phyloP scores from a whole-genome alignment of 2,329 filamentous ascomycete genomes.

The Corinectria fuckeliana region DNA sequence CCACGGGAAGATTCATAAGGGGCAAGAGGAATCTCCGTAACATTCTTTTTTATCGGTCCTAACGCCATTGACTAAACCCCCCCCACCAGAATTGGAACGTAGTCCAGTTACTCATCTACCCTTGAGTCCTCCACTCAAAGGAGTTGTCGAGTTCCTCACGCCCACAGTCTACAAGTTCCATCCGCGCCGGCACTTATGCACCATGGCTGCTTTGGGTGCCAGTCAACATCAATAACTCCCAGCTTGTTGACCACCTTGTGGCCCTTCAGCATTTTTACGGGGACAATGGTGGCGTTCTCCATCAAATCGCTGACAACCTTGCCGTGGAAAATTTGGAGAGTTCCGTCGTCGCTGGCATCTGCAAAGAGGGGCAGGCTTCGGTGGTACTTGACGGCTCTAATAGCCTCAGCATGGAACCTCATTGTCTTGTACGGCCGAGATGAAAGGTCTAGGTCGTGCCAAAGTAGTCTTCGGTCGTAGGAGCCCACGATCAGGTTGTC shows the following conservation, averaged over 20 bases:
- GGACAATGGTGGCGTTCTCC: slow-evolving; percentile 96
- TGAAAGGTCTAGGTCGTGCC: slow-evolving; percentile 96
- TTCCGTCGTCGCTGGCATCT: slow-evolving; percentile 93
- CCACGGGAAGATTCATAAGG: too few species aligned
- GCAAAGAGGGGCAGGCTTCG: slow-evolving; percentile 85
- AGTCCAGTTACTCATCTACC: not conserved
- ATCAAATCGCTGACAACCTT: slow-evolving; percentile 94
- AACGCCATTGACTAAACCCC: slow-evolving; percentile 4
- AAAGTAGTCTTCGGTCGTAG: slow-evolving; percentile 91
- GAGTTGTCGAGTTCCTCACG: slow-evolving; percentile 10
- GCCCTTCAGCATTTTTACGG: slow-evolving; percentile 89
- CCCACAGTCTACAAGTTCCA: slow-evolving; percentile 91
- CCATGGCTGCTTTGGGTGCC: slow-evolving; percentile 96
- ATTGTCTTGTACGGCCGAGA: slow-evolving; percentile 94
- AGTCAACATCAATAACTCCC: slow-evolving; percentile 92
- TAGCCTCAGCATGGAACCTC: slow-evolving; percentile 91
- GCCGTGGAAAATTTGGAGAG: slow-evolving; percentile 94
- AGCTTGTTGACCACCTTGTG: slow-evolving; percentile 86
- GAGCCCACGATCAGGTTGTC: slow-evolving; percentile 95
- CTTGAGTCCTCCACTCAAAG: not conserved
- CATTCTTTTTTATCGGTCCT: not conserved
- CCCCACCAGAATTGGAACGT: not conserved
- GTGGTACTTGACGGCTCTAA: slow-evolving; percentile 89
- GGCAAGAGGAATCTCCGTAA: too few species aligned
- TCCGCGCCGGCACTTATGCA: slow-evolving; percentile 93